Evolutionary conservation across 148 eudicot species (phyloP), one percentile per base, ranked within the genome.

Genomic region (Arctostaphylos glauca): DNA sequence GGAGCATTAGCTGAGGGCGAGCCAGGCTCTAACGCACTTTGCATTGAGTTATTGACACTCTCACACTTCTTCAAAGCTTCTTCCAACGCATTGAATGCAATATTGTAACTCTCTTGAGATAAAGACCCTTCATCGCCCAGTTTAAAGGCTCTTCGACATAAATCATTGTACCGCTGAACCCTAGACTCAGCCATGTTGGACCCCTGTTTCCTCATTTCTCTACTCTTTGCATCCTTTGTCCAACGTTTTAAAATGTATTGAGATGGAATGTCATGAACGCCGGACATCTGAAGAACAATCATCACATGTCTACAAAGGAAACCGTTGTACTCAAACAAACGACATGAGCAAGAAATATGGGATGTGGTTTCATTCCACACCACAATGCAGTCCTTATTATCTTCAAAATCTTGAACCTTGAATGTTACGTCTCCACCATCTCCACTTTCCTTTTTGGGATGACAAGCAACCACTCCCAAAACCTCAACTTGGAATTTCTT

Each of bases 101-200:
- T 59, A 21, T 48, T 53, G 53, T 86, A 86, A 80, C 83, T 80
- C 53, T 79, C 85, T 72, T 70, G 60, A 66, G 85, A 86, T 76
- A 86, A 55, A 46, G 88, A 86, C 21, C 83, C 88, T 72, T 83
- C 85, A 74, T 86, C 88, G 48, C 85, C 81, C 54, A 86, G 19
- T 76, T 80, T 76, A 80, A 76, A 21, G 72, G 85, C 83, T 23
- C 73, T 76, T 80, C 43, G 81, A 78, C 88, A 86, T 74, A 86
- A 49, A 83, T 83, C 82, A 58, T 75, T 83, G 54, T 64, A 64
- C 38, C 68, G 68, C 13, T 64, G 68, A 23, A 23, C 68, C 68
- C 41, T 64, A 64, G 68, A 64, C 41, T 64, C 68, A 64, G 23
- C 41, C 68, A 64, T 64, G 10, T 25, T 38, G 23, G 68, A 64